Evolutionary conservation across 805 yeast genomes (phyloP).

Genomic region (Maudiozyma pseudohumilis): DNA sequence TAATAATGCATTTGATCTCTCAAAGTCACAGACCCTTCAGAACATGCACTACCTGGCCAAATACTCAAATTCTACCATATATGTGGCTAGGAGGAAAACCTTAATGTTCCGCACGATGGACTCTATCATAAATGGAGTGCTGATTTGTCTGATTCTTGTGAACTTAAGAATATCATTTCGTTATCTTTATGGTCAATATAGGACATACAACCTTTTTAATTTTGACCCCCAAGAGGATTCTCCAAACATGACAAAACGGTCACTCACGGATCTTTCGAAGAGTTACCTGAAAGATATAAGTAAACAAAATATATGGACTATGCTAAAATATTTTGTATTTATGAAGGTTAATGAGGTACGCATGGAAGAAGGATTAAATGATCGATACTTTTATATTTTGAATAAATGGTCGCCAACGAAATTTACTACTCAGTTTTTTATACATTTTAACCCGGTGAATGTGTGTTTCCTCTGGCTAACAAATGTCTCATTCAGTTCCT

Average conservation of each 20-base stretch:
- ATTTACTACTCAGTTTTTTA: conserved; percentile 42
- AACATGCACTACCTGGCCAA: conserved; percentile 13
- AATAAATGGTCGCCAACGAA: conserved; percentile 59
- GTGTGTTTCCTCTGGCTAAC: conserved; percentile 34
- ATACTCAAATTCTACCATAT: conserved; percentile 2
- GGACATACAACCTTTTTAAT: conserved; percentile 17
- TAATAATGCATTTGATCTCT: conserved; percentile 23
- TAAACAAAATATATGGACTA: conserved; percentile 16
- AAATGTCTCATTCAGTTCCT: conserved; percentile 31
- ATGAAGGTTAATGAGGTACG: conserved; percentile 6
- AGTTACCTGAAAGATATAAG: conserved; percentile 15
- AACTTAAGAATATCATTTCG: background rate
- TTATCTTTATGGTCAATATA: conserved; percentile 16
- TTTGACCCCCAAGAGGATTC: conserved; percentile 4
- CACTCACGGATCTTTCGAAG: conserved; percentile 13
- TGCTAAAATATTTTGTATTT: conserved; percentile 13
- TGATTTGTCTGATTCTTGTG: background rate
- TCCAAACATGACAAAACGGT: conserved; percentile 14
- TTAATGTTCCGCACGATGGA: background rate
- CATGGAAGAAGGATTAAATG: conserved; percentile 16
- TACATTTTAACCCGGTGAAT: conserved; percentile 52
- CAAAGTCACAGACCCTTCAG: conserved; percentile 18
- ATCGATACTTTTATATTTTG: conserved; percentile 41
- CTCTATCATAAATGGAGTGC: background rate
- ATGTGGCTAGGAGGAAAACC: background rate